Evolutionary conservation across 768 basidiomycete genomes (phyloP).

Genomic region (Pleurotus tuoliensis): DNA sequence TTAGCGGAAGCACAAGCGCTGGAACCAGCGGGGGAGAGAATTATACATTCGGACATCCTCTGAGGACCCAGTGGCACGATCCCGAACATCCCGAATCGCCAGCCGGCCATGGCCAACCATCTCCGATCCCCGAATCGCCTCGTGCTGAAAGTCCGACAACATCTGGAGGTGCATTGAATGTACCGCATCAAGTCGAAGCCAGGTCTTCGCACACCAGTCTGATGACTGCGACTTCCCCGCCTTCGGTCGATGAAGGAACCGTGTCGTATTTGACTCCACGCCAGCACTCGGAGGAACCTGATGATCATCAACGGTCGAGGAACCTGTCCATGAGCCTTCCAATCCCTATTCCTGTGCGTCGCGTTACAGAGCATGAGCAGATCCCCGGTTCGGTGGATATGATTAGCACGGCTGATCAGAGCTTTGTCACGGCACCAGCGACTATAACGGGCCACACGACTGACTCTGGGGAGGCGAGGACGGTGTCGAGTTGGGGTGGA

Average conservation of each 20-base stretch:
- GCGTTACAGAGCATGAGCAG: conserved; percentile 9
- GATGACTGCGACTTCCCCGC: not conserved
- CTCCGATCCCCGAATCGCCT: conserved; percentile 9
- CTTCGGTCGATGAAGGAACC: conserved; percentile 11
- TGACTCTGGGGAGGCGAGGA: conserved; percentile 41
- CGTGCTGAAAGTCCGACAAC: not conserved
- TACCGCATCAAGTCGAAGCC: conserved; percentile 5
- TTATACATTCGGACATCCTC: conserved; percentile 69
- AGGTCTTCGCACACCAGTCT: conserved; percentile 4
- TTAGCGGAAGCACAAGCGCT: conserved; percentile 12
- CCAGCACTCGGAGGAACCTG: conserved; percentile 5
- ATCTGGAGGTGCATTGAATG: not conserved
- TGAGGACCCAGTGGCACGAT: conserved; percentile 35
- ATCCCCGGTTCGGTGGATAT: conserved; percentile 33
- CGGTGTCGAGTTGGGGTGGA: conserved; percentile 46
- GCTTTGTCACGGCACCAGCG: conserved; percentile 64
- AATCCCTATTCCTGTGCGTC: conserved; percentile 19
- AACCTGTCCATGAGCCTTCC: conserved; percentile 14
- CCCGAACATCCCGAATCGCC: conserved; percentile 15
- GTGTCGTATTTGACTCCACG: conserved; percentile 9
- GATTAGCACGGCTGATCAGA: conserved; percentile 66
- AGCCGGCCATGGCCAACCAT: conserved; percentile 16
- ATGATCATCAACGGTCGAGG: conserved; percentile 6
- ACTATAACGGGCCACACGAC: conserved; percentile 52
- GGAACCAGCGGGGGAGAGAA: conserved; percentile 34